Conservation (phyloP, 345 rosid genomes). For the Gossypium turneri region DNA sequence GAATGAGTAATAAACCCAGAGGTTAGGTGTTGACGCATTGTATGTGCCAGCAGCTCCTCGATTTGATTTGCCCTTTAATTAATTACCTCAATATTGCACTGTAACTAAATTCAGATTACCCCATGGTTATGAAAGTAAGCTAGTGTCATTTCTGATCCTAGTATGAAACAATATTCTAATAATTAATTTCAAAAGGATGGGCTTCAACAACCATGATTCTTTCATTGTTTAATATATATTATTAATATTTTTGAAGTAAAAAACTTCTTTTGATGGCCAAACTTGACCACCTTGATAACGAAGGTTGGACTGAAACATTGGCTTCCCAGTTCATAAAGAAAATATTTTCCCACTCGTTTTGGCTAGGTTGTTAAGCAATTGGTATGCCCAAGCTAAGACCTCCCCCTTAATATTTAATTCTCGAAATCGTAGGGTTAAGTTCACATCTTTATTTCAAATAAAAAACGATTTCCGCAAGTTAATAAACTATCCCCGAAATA, state of each 20-base stretch:
- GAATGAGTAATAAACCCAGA: background rate
- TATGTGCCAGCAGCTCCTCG: background rate
- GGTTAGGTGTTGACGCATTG: background rate
- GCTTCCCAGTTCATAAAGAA: background rate
- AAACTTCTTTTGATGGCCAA: constrained; percentile 21
- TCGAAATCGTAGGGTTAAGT: background rate
- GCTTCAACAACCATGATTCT: background rate
- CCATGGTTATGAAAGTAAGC: background rate
- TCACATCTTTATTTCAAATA: background rate
- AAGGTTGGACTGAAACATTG: constrained; percentile 16
- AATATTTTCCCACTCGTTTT: background rate
- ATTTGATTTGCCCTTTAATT: background rate
- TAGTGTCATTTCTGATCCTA: background rate
- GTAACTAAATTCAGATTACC: background rate
- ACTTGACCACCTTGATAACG: constrained; percentile 25
- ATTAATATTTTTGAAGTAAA: no score
- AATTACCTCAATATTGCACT: background rate
- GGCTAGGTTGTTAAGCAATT: background rate
- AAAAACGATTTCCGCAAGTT: background rate
- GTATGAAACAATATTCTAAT: background rate
- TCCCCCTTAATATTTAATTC: background rate
- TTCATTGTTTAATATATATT: background rate
- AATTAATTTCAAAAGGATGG: background rate
- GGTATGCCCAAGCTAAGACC: background rate
- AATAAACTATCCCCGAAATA: background rate